These are phyloP conservation scores for Emmonsiellopsis sp. DNA, from an alignment of 2,329 filamentous ascomycete genomes.

Conservation along the genomic window DNA sequence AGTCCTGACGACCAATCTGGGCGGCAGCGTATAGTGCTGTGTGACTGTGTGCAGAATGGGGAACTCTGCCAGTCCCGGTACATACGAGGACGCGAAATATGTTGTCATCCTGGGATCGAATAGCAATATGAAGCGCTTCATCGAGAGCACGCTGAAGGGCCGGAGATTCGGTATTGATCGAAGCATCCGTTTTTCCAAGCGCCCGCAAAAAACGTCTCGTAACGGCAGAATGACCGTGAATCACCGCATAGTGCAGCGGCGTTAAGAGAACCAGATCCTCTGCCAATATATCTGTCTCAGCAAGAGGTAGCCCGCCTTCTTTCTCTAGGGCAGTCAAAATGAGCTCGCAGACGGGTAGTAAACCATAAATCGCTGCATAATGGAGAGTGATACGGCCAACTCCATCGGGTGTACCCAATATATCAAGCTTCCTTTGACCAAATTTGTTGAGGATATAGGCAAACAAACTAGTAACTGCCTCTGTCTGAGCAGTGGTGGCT, in stretches of 20 bases:
- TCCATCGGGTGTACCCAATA: conserved; percentile 3
- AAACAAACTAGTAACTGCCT: neutral
- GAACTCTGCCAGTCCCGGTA: conserved; percentile 5
- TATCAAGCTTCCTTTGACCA: neutral
- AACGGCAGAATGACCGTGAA: conserved; percentile 5
- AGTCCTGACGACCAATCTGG: conserved; percentile 11
- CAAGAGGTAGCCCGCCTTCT: neutral
- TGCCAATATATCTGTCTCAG: neutral
- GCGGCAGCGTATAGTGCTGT: conserved; percentile 18
- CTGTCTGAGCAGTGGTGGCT: neutral
- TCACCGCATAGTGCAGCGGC: conserved; percentile 11
- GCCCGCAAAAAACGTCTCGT: conserved; percentile 5
- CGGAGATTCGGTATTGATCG: neutral
- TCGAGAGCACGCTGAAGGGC: neutral
- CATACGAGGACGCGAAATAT: conserved; percentile 8
- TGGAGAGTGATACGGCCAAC: conserved; percentile 11
- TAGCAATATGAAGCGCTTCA: conserved; percentile 7
- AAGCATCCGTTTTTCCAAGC: neutral
- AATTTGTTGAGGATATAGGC: neutral
- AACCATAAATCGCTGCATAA: conserved; percentile 11
- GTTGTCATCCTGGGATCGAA: conserved; percentile 8
- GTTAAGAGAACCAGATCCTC: conserved; percentile 4
- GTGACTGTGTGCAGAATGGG: conserved; percentile 4
- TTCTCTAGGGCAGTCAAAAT: conserved; percentile 5
- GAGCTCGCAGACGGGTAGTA: conserved; percentile 5